These are phyloP conservation scores for Xylariomycetidae sp. DNA, from an alignment of 2,329 filamentous ascomycete species.

Conservation along the genomic window DNA sequence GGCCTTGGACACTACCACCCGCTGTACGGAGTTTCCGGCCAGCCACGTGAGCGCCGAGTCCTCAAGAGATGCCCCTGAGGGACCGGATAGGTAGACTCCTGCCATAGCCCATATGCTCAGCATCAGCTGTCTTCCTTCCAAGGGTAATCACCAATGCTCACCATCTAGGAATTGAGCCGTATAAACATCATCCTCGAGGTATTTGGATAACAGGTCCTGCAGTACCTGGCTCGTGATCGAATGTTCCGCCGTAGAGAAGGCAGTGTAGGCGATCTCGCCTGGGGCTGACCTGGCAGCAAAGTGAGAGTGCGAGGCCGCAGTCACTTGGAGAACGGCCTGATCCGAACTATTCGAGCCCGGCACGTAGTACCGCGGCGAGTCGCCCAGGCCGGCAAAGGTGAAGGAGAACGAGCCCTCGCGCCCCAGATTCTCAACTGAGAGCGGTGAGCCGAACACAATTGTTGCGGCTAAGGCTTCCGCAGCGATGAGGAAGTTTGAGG, in stretches of 20 bases:
- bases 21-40: neutral
- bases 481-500: too few species aligned
- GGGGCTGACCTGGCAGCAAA: neutral
- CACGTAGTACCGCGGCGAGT: neutral
- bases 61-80: neutral
- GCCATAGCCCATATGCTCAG: too few species aligned
- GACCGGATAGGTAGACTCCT: neutral
- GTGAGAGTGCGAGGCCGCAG: neutral
- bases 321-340: neutral
- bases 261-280: neutral
- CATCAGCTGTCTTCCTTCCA: too few species aligned
- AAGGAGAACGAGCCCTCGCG: neutral
- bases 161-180: neutral
- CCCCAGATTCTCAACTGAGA: neutral
- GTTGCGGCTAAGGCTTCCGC: neutral
- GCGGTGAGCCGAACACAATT: neutral
- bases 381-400: neutral
- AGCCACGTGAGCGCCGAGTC: neutral
- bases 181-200: neutral
- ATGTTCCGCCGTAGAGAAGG: neutral
- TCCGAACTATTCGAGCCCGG: neutral
- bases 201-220: neutral
- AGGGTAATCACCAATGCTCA: too few species aligned
- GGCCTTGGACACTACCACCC: neutral
- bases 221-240: neutral